Conservation (phyloP, 805 yeast genomes). For the Metschnikowia lachancei region DNA sequence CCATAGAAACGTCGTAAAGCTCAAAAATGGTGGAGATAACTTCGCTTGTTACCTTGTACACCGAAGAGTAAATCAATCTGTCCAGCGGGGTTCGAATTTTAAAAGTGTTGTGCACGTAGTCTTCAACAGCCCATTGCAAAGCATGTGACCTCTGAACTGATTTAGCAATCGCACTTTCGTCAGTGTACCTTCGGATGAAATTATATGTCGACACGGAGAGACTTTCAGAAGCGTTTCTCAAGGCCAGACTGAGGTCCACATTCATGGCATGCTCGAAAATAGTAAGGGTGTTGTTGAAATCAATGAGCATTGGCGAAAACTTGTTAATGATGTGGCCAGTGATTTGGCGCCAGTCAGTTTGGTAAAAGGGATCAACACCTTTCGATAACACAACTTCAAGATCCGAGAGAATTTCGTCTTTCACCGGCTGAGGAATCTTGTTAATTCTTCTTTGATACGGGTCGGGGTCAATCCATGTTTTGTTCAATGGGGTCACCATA, state of each 20-base stretch:
- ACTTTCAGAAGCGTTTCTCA: slow-evolving; percentile 25
- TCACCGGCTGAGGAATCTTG: slow-evolving; percentile 33
- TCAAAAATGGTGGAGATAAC: slow-evolving; percentile 38
- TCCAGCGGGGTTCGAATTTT: slow-evolving; percentile 41
- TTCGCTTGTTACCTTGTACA: slow-evolving; percentile 39
- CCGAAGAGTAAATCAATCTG: slow-evolving; percentile 48
- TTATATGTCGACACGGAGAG: slow-evolving; percentile 43
- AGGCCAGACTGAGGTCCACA: background rate
- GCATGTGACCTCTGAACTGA: slow-evolving; percentile 23
- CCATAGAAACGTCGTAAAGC: slow-evolving; percentile 30
- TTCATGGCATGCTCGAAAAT: slow-evolving; percentile 7
- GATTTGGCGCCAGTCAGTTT: slow-evolving; percentile 54
- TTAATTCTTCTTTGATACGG: slow-evolving; percentile 44
- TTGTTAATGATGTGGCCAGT: slow-evolving; percentile 49
- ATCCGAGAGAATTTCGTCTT: slow-evolving; percentile 33
- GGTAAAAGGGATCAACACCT: slow-evolving; percentile 33
- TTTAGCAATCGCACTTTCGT: slow-evolving; percentile 17
- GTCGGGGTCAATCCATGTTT: slow-evolving; percentile 48
- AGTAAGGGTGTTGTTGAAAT: slow-evolving; percentile 39
- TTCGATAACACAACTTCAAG: slow-evolving; percentile 24
- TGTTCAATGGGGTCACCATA: slow-evolving; percentile 52
- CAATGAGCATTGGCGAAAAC: slow-evolving; percentile 49
- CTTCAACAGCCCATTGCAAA: slow-evolving; percentile 39
- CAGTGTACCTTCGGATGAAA: slow-evolving; percentile 44
- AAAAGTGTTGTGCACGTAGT: slow-evolving; percentile 46